Evolutionary conservation across 2,329 filamentous ascomycete species (phyloP), one percentile per base, ranked within the genome.

Genomic region (Colletotrichum sansevieriae): DNA sequence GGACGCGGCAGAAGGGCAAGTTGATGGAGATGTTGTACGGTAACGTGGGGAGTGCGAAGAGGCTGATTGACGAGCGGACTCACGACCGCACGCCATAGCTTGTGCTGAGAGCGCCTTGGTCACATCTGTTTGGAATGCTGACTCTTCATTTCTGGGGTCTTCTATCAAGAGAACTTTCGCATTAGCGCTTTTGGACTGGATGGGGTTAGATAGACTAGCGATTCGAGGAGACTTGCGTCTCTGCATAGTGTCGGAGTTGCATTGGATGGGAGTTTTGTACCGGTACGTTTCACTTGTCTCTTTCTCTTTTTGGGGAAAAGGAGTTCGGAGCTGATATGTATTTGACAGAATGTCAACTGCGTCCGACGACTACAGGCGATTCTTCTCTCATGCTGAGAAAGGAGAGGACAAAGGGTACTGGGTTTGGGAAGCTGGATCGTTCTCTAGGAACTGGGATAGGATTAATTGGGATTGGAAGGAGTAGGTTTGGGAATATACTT

Each of bases 11-110:
- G 82, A 96, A 95, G 83, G 88, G 89, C 66, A 94, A 93, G 79
- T 83, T 96, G 73, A 89, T 96, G 87, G 91, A 95, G 81, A 88
- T 92, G 79, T 80, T 97, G 2, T 95, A 92, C 77, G 91, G 90
- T 2, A 83, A 73, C 33, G 76, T 78, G 11, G 49, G 68, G 57
- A 75, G 76, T 59, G 73, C 73, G 62, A 74, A 72, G 64, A 74
- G 76, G 51, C 72, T 75, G 67, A 80, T 82, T 68, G 78, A 79
- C 13, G 74, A 76, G 52, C 29, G 67, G 49, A 59, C 64, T 4
- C 68, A 70, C 39, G 67, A 44, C 39, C 63, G 67, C 18, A 70
- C 64, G 18, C 44, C 44, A 8, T 70, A 20, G 39, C 2, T 12
- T 15, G n/a, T 20, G 29, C 29, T 9, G 7, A 1, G 6, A 1